Conservation (phyloP, 345 rosid genomes). For the Populus pruinosa region DNA sequence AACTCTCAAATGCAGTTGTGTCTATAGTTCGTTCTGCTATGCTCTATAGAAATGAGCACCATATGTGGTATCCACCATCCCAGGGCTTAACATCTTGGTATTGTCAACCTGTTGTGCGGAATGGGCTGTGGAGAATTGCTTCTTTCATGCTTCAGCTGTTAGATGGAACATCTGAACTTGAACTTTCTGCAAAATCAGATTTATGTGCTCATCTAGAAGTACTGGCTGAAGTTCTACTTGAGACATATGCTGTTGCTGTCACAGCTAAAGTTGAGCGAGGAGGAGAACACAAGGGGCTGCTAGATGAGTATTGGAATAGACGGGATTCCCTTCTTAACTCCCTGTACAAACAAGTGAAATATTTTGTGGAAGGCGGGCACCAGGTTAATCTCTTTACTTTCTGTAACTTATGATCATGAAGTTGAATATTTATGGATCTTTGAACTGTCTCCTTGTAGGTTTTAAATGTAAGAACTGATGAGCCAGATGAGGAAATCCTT, state of each 20-base stretch:
- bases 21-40: slow-evolving; percentile 56
- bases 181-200: slow-evolving; percentile 56
- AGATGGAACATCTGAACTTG: slow-evolving; percentile 51
- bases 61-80: slow-evolving; percentile 90
- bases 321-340: slow-evolving; percentile 66
- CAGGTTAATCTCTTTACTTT: slow-evolving; percentile 45
- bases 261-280: slow-evolving; percentile 63
- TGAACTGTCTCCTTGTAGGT: slow-evolving; percentile 44
- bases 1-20: slow-evolving; percentile 74
- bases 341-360: slow-evolving; percentile 65
- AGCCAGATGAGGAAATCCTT: slow-evolving; percentile 43
- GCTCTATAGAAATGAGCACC: slow-evolving; percentile 68
- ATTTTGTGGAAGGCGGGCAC: slow-evolving; percentile 37
- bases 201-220: slow-evolving; percentile 53
- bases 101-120: slow-evolving; percentile 60
- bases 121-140: slow-evolving; percentile 78
- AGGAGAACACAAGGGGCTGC: slow-evolving; percentile 63
- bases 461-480: slow-evolving; percentile 36
- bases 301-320: slow-evolving; percentile 72
- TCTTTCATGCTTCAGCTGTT: slow-evolving; percentile 67
- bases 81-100: slow-evolving; percentile 85
- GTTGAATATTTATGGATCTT: not conserved
- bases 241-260: slow-evolving; percentile 62
- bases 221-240: slow-evolving; percentile 69
- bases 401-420: slow-evolving; percentile 5